Percentiles rank a stretch among this genome's conserved stretches.
These are phyloP conservation scores for Tolypocladium inflatum DNA, from an alignment of 2,329 filamentous ascomycete genomes.

Conservation along the genomic window DNA sequence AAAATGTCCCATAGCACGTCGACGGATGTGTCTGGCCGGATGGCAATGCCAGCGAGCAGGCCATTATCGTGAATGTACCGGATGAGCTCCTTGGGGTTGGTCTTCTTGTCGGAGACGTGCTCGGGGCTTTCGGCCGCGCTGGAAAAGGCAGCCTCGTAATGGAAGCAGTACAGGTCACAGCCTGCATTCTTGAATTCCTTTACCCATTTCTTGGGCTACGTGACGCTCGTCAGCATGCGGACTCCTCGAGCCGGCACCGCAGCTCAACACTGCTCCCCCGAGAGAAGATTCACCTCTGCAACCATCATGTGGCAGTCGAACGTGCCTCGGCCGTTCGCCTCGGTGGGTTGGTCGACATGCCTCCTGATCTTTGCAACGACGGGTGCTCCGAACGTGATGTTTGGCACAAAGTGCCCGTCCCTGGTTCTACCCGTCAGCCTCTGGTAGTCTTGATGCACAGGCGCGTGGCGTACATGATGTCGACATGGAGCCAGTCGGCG, in stretches of 20 bases:
- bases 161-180: constrained; percentile 99
- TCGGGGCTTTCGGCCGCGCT: constrained; percentile 76
- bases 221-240: not conserved
- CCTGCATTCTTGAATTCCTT: constrained; percentile 89
- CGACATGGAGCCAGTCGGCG: constrained; percentile 89
- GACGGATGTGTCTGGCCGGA: constrained; percentile 86
- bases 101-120: constrained; percentile 57
- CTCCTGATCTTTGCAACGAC: constrained; percentile 89
- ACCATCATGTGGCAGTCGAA: constrained; percentile 99
- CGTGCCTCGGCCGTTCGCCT: constrained; percentile 69
- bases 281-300: constrained; percentile 60
- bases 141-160: constrained; percentile 93
- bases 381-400: constrained; percentile 92
- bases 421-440: constrained; percentile 31
- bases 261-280: not conserved
- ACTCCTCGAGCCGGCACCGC: not conserved
- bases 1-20: constrained; percentile 89
- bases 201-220: constrained; percentile 93
- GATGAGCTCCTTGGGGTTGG: constrained; percentile 76
- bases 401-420: constrained; percentile 98
- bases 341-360: constrained; percentile 68
- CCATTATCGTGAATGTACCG: constrained; percentile 82
- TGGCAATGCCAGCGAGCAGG: constrained; percentile 85
- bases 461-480: constrained; percentile 59
- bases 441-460: not conserved